Evolutionary conservation across 176 grass and related monocot genomes (phyloP).

Genomic region (Secale cereale): DNA sequence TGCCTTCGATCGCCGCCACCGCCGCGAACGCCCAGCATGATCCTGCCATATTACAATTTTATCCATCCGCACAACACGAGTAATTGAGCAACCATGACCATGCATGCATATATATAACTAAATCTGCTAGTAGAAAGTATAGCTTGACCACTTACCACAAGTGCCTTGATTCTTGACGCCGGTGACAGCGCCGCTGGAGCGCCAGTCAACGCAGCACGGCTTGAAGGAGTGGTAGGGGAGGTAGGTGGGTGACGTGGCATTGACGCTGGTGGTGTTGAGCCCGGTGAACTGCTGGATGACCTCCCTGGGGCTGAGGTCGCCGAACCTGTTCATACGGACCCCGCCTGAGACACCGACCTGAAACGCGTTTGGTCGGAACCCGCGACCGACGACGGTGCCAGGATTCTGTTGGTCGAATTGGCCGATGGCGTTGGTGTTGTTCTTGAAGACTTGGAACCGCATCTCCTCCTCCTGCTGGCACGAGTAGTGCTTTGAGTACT

Average conservation of each 20-base stretch:
- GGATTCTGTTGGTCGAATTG: neutral
- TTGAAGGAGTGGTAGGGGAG: neutral
- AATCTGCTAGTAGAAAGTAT: neutral
- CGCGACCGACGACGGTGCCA: neutral
- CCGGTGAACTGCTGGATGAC: conserved; percentile 10
- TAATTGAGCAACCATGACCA: neutral
- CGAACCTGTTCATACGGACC: conserved; percentile 27
- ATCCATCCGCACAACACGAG: neutral
- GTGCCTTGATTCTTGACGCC: conserved; percentile 10
- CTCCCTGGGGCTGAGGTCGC: conserved; percentile 14
- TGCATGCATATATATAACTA: neutral
- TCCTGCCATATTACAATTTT: neutral
- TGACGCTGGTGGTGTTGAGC: neutral
- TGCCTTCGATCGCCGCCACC: conserved; percentile 32
- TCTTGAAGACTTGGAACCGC: conserved; percentile 20
- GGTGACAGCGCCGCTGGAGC: conserved; percentile 26
- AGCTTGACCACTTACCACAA: conserved; percentile 1
- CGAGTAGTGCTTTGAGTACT: conserved; percentile 9
- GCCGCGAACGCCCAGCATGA: conserved; percentile 44
- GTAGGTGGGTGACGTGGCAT: neutral
- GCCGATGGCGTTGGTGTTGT: conserved; percentile 23
- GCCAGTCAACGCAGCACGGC: conserved; percentile 33
- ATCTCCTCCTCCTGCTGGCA: neutral
- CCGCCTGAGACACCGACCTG: neutral
- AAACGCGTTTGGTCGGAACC: neutral